Evolutionary conservation across 495 filamentous ascomycete genomes (phyloP).

Genomic region (Cryomyces minteri): DNA sequence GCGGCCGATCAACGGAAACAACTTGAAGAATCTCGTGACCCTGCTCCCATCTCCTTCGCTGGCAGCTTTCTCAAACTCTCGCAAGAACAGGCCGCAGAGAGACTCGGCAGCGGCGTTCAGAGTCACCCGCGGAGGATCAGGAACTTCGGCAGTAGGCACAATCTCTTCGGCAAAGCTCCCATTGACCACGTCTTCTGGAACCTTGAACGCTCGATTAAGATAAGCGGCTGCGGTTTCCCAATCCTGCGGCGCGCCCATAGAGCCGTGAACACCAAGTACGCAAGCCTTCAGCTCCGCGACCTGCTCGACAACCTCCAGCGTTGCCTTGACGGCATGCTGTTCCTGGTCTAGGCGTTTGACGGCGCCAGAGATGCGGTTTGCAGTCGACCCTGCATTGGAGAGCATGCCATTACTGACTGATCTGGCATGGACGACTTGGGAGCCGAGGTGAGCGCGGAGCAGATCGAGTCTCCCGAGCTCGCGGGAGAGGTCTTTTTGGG

Average conservation of each 20-base stretch:
- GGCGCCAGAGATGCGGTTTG: conserved; percentile 66
- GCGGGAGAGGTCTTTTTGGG: conserved; percentile 67
- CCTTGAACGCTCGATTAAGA: conserved; percentile 58
- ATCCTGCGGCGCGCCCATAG: conserved; percentile 94
- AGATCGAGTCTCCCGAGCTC: conserved; percentile 78
- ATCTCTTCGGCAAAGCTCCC: conserved; percentile 84
- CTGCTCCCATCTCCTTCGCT: conserved; percentile 65
- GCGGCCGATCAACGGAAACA: conserved; percentile 87
- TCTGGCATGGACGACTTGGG: conserved; percentile 71
- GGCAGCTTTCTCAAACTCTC: conserved; percentile 89
- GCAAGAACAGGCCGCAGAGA: conserved; percentile 71
- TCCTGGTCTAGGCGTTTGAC: conserved; percentile 78
- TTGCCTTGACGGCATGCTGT: conserved; percentile 75
- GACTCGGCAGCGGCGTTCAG: conserved; percentile 73
- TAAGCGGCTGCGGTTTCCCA: conserved; percentile 95
- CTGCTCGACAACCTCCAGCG: conserved; percentile 83
- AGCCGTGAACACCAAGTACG: conserved; percentile 82
- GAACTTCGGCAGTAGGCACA: conserved; percentile 89
- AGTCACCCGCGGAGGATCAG: conserved; percentile 75
- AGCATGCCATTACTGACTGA: conserved; percentile 78
- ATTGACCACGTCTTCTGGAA: conserved; percentile 59
- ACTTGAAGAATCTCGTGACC: conserved; percentile 92
- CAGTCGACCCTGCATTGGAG: conserved; percentile 63
- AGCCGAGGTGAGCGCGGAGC: conserved; percentile 69
- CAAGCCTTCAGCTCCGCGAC: conserved; percentile 93